Evolutionary conservation across 2,329 filamentous ascomycete species (phyloP).

Genomic region (Exophiala phaeomuriformis): DNA sequence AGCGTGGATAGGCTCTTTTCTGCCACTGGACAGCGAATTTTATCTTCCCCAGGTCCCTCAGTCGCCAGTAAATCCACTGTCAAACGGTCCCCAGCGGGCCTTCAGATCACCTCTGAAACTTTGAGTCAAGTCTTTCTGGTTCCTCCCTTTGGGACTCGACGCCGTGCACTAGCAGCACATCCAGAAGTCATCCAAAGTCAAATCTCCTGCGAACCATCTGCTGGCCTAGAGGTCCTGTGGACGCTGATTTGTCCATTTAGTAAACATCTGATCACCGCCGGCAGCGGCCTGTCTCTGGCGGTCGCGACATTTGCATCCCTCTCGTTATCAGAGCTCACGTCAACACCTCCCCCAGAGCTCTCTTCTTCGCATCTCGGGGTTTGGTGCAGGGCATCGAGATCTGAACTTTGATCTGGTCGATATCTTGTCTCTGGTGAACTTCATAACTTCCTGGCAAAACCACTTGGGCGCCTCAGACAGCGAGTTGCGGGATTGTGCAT

Average conservation of each 20-base stretch:
- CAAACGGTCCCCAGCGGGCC: background rate
- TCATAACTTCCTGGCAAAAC: too few relatives aligned
- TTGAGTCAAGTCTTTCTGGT: background rate
- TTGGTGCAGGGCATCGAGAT: background rate
- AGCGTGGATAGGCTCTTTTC: conserved; percentile 4
- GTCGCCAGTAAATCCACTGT: background rate
- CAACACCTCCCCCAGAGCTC: background rate
- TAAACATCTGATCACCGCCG: background rate
- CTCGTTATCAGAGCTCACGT: background rate
- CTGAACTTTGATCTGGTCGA: background rate
- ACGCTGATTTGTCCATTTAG: background rate
- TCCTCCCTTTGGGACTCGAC: background rate
- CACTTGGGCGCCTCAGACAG: background rate
- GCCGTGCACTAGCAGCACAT: conserved; percentile 1
- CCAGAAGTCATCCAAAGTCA: conserved; percentile 5
- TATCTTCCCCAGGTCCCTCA: background rate
- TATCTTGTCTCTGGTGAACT: background rate
- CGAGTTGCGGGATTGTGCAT: background rate
- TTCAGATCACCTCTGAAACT: background rate
- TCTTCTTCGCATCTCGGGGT: background rate
- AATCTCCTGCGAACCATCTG: background rate
- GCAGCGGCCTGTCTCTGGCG: background rate
- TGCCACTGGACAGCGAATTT: background rate
- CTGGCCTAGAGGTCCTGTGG: background rate
- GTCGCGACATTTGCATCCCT: too few relatives aligned